phyloP scores from a whole-genome alignment of 306 rosid genomes.

The Trifolium subterraneum region DNA sequence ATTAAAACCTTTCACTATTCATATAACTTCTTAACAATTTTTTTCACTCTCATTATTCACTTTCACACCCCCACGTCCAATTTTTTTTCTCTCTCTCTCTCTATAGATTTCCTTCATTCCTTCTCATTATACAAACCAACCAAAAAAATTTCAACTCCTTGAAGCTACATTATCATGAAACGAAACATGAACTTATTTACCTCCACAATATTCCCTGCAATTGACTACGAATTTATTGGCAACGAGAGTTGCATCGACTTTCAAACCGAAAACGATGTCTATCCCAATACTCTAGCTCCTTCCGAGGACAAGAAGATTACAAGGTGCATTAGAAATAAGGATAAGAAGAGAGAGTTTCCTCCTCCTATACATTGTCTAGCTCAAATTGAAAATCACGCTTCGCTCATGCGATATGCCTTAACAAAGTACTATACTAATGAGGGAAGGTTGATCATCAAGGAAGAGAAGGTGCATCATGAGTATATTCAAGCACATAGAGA shows the following conservation, averaged over 20 bases:
- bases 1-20: background rate
- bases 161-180: background rate
- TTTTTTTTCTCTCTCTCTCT: background rate
- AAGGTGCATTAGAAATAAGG: background rate
- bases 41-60: background rate
- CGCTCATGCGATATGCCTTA: conserved; percentile 75
- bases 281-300: background rate
- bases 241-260: conserved; percentile 68
- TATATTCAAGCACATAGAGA: conserved; percentile 67
- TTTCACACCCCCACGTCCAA: background rate
- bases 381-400: conserved; percentile 59
- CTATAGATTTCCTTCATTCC: background rate
- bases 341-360: conserved; percentile 53
- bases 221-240: conserved; percentile 67
- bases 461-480: conserved; percentile 71
- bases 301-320: background rate
- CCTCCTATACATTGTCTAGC: conserved; percentile 70
- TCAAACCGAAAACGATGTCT: background rate
- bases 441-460: conserved; percentile 66
- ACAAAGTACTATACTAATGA: conserved; percentile 64
- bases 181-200: background rate
- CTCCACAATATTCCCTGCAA: background rate
- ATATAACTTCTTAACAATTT: background rate
- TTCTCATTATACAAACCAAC: background rate
- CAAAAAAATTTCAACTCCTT: background rate